Percentiles rank a stretch among this genome's conserved stretches.
Evolutionary conservation across 768 basidiomycete genomes (phyloP).

Genomic region (Calocera viscosa): DNA sequence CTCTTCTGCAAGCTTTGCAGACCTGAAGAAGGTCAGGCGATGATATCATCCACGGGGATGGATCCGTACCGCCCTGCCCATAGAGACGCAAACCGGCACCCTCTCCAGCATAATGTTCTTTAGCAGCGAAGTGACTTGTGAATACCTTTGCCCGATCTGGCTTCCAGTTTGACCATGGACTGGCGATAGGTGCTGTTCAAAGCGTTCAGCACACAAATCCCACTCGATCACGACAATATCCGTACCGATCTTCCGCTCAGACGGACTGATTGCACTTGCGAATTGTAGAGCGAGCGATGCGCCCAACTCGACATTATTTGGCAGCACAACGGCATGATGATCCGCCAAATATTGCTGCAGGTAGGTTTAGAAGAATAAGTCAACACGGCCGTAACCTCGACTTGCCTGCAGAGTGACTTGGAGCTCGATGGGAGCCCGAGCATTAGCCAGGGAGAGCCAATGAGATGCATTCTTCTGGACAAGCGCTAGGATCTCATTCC

Average conservation of each 20-base stretch:
- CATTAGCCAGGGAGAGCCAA: constrained; percentile 81
- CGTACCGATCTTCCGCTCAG: constrained; percentile 64
- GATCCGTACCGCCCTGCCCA: constrained; percentile 44
- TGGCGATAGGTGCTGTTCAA: constrained; percentile 24
- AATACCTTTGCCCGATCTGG: constrained; percentile 72
- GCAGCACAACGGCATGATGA: constrained; percentile 53
- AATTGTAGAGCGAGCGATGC: constrained; percentile 80
- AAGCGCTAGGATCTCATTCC: constrained; percentile 71
- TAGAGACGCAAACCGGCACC: constrained; percentile 67
- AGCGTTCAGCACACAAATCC: constrained; percentile 40
- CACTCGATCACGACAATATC: constrained; percentile 31
- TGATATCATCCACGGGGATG: not conserved
- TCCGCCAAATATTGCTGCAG: constrained; percentile 74
- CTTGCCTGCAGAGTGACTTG: constrained; percentile 82
- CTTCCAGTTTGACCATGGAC: constrained; percentile 35
- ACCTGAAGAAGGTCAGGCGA: constrained; percentile 29
- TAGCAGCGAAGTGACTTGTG: constrained; percentile 75
- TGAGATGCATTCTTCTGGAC: constrained; percentile 57
- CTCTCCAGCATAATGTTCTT: constrained; percentile 83
- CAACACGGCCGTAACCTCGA: constrained; percentile 10
- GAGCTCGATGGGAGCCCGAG: constrained; percentile 80
- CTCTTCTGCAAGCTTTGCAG: constrained; percentile 47
- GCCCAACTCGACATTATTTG: constrained; percentile 76
- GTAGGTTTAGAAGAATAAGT: not conserved
- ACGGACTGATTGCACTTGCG: constrained; percentile 65